Evolutionary conservation across 495 filamentous ascomycete genomes (phyloP).

Genomic region (Aspergillus heteromorphus): DNA sequence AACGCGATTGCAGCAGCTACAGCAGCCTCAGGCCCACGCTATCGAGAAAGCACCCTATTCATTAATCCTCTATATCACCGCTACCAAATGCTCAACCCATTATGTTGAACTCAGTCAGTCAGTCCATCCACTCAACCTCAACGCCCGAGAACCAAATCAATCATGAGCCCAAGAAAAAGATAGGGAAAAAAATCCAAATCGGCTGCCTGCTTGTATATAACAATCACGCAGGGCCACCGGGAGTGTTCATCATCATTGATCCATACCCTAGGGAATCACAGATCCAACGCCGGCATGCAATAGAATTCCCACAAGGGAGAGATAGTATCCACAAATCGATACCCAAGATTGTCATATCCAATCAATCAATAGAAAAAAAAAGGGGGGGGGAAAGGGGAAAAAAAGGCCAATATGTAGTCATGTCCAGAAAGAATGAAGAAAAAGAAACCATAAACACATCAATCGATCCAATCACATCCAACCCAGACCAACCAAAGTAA

Average conservation of each 20-base stretch:
- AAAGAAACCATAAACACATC: conserved; percentile 1
- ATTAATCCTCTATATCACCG: background rate
- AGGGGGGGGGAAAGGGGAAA: background rate
- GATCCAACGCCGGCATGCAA: conserved; percentile 19
- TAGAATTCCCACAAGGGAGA: conserved; percentile 5
- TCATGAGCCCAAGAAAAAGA: no score
- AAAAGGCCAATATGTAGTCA: background rate
- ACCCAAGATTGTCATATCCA: background rate
- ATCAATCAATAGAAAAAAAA: no score
- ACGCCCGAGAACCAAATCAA: no score
- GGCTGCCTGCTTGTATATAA: conserved; percentile 3
- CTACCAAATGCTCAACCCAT: conserved; percentile 5
- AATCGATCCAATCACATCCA: conserved; percentile 1
- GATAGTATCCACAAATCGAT: conserved; percentile 1
- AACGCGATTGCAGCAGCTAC: no score
- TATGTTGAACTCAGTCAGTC: conserved; percentile 1
- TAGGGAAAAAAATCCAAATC: conserved; percentile 21
- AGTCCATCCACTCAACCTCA: no score
- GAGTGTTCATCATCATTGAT: conserved; percentile 6
- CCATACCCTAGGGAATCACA: conserved; percentile 4
- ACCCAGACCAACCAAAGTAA: conserved; percentile 2
- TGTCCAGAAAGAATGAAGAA: no score
- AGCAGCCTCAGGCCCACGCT: no score
- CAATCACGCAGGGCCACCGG: conserved; percentile 4
- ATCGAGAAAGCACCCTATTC: no score